Base-by-base conservation (phyloP, 1,284 basidiomycete genomes). In the Ceratobasidium papillatum region DNA sequence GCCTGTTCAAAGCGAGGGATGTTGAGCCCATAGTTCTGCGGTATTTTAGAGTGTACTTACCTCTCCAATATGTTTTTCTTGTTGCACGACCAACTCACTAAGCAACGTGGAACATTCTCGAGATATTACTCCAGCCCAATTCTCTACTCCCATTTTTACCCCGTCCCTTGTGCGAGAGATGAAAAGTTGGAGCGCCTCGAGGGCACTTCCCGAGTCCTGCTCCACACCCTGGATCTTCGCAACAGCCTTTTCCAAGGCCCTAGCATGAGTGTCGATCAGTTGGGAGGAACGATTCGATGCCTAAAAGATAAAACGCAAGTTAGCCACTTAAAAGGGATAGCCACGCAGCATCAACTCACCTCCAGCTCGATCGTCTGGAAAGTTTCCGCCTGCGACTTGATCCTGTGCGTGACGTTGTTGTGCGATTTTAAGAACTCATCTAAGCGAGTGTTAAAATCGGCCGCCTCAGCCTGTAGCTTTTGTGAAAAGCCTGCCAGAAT, bases 401-500 rank as follows among this genome's bases (percentile, higher is more conserved):
- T 84, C 63, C 84, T 87, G 45, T 82, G 78, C 1, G 87, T 83
- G 32, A 85, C 86, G 75, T 90, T 86, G 0, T 84, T 83, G 5
- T 91, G 86, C 8, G 85, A 83, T 74, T 88, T 86, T 75, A 87
- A 82, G 77, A 95, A 91, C 36, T 88, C 88, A 14, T 87, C 85
- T 1, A 95, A 85, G 71, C 87, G 87, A 1, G 84, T 80, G 9
- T 87, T 85, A 73, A 96, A 85, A 0, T 84, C 81, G 17, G 85
- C 83, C 17, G 87, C 83, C 69, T 89, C 85, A 0, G 83, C 82
- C 14, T 86, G 82, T 52, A 94, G 85, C 0, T 85, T 84, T 76
- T 86, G 87, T 63, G 90, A 88, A 76, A 93, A 90, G 32, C 84
- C 85, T 0, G 86, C 83, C 8, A 94, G 91, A 0, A 87, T 85